Base-by-base conservation (phyloP, 306 rosid genomes). In the Cicer pinnatifidum region DNA sequence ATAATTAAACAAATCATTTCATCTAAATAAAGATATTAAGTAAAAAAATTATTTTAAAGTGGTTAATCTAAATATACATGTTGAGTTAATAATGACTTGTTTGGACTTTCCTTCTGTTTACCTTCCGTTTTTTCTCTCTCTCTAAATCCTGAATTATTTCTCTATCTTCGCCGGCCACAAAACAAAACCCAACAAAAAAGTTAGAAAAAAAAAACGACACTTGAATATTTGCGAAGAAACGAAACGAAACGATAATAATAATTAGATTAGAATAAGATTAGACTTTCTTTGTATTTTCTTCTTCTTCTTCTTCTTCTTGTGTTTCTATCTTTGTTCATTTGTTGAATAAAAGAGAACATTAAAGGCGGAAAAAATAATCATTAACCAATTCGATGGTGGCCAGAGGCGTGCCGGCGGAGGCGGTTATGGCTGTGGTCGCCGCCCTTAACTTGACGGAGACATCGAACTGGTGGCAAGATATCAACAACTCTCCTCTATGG, bases 391-490 rank as follows among this genome's bases (percentile, higher is more conserved):
- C 82, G 72, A 85, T 85, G 93, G 87, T 67, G 72, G 85, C 76
- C 57, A 75, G 78, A 89, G 81, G 80, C 77, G 71, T 70, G 76
- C 84, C 78, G 75, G 76, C 50, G 69, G 81, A 69, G 48, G 39
- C 62, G 81, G 50, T 85, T 4, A 48, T 84, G 85, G 88, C 81
- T 80, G 86, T 85, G 65, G 67, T 74, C 15, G 60, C 81, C n/a
- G 89, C 93, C 13, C 50, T 82, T 60, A 45, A 76, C 75, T 82
- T 90, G 35, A 84, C 81, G 3, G 86, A 83, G 9, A 81, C 96
- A 5, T 79, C 89, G 20, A 76, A 59, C 78, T 95, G 97, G 97
- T 91, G 99, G 99, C 83, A 81, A 43, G 89, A 87, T 28, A 84
- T 95, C 85, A 90, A 95, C 75, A 47, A 41, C 0, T 95, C 99